Evolutionary conservation across 345 rosid species (phyloP), one percentile per base, ranked within the genome.

Genomic region (Acer negundo): DNA sequence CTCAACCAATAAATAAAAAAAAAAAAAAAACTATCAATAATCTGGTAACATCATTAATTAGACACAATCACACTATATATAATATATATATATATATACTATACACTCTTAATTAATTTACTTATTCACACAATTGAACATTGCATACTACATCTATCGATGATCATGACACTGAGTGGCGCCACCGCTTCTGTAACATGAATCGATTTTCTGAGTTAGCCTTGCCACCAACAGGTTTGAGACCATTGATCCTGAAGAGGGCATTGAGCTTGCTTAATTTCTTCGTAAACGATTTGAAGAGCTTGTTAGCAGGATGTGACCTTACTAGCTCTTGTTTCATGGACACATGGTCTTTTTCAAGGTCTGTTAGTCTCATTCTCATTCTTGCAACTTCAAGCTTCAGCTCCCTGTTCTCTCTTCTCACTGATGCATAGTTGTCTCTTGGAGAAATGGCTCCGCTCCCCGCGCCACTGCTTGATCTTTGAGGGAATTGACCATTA

Each of bases 401-500:
- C 75, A 96, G 82, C 80, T 96, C 99, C 59, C 97, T 82, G 86
- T 96, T 96, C 91, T 96, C 99, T 84, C 98, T 85, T 81, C 99
- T 86, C 65, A 96, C 98, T 0, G 97, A 96, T 35, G 99, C 99
- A 44, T 94, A 96, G 74, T 94, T 94, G 77, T 96, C 98, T 80
- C 99, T 88, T 0, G 99, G 99, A 3, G 99, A 96, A 69, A 94
- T 94, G 31, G 99, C 98, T 77, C 99, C 99, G 35, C 99, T 96
- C 23, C 97, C 97, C 11, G 94, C 97, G 6, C 97, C 98, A 15
- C 98, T 94, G 77, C 97, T 84, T 0, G 94, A 89, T 3, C 98
- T 81, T 75, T 94, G 98, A 65, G 97, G 97, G 84, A 94, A 92
- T 28, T 92, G 99, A 6, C 89, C 86, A 10, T 85, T 84, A 12